Base-by-base conservation (phyloP, 2,329 filamentous ascomycete genomes). In the Helotiales sp. region DNA sequence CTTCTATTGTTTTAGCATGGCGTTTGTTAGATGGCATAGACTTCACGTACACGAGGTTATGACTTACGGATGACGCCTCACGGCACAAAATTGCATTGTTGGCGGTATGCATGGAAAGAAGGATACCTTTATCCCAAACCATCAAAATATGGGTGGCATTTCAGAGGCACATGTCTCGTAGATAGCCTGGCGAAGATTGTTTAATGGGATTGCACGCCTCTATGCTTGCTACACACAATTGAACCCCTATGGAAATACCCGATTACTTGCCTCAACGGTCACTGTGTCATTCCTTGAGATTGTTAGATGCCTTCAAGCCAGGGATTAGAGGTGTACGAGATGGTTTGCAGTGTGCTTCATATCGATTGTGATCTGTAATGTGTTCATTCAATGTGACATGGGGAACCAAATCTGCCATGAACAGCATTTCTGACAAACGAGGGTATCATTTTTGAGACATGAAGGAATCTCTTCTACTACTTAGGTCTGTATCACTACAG, bases 21-120 rank as follows among this genome's bases (percentile, higher is more conserved):
- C 43, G 64, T 62, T 61, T 52, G 37, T 15, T 47, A 65, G 22
- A 40, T 37, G 40, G 57, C 34, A 55, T 22, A 61, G 43, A 49
- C 58, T 13, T 30, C 40, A 26, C 22, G n/a, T 32, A 26, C 8
- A 22, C 28, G 40, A 15, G 26, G 28, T 32, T n/a, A 61, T 47
- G 40, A 61, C 40, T 61, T 61, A 47, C 24, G 40, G 24, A n/a
- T 47, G 37, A 10, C 17, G 26, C 40, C 26, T 49, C 4, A 8
- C 34, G 30, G 20, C 37, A 30, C 37, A 32, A 49, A 43, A 61
- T 47, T 47, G 26, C 40, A 11, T 30, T 49, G 58, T 10, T 28
- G 13, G 57, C 24, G 57, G 57, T 60, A 13, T 17, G 15, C 37
- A 47, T 26, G 24, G 24, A 49, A 22, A 22, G 57, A 47, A 17